Conservation (phyloP, 495 filamentous ascomycete species). For the Neurospora sp. region DNA sequence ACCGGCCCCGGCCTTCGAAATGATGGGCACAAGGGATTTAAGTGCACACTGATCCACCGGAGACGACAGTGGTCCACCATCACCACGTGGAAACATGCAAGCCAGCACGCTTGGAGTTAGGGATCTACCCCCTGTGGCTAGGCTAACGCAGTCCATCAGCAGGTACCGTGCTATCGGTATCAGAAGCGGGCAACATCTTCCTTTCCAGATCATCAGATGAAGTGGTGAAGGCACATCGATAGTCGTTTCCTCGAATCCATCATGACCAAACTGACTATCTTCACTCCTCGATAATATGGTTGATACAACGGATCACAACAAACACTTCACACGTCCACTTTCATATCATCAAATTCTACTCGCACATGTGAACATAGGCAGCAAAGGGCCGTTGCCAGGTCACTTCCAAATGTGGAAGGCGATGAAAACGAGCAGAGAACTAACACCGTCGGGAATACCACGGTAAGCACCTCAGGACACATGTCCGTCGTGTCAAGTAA, state of each 20-base stretch:
- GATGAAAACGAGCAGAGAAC: neutral
- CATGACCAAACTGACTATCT: neutral
- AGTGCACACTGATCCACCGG: neutral
- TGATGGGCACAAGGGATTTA: neutral
- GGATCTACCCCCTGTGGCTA: neutral
- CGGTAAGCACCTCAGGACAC: neutral
- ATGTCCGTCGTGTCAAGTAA: neutral
- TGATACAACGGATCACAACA: neutral
- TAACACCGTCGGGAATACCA: neutral
- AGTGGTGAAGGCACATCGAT: neutral
- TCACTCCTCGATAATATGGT: neutral
- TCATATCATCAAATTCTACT: neutral
- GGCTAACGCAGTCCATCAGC: neutral
- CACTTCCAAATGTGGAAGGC: neutral
- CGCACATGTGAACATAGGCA: neutral
- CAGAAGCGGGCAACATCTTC: neutral
- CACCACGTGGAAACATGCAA: neutral
- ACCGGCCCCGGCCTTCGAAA: neutral
- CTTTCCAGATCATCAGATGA: neutral
- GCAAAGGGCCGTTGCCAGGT: neutral
- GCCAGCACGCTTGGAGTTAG: neutral
- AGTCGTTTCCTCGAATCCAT: neutral
- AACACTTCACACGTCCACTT: neutral
- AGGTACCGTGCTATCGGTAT: neutral
- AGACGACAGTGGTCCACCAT: neutral